Conservation (phyloP, 1,284 basidiomycete genomes). For the Trametes hirsuta region DNA sequence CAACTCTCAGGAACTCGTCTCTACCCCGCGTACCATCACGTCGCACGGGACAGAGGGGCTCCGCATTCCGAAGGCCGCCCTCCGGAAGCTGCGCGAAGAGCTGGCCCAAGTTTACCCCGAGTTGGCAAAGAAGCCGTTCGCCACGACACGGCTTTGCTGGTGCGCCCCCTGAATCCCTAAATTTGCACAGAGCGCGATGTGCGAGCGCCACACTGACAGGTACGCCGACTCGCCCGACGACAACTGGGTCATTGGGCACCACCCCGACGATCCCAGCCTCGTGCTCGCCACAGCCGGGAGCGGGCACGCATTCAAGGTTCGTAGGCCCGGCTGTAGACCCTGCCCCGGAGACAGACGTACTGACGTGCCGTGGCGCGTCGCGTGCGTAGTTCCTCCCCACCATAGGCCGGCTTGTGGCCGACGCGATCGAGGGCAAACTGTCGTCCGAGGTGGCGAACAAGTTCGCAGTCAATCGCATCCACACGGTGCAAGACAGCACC, state of each 20-base stretch:
- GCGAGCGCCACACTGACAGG: constrained; percentile 42
- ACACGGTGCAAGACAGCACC: constrained; percentile 30
- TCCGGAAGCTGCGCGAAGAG: constrained; percentile 52
- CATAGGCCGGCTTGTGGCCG: constrained; percentile 76
- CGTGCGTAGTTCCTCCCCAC: constrained; percentile 75
- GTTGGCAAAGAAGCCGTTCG: constrained; percentile 69
- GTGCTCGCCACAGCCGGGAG: constrained; percentile 78
- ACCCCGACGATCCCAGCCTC: constrained; percentile 59
- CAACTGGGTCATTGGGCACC: constrained; percentile 78
- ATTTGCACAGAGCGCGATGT: background rate
- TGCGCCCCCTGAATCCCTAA: constrained; percentile 38
- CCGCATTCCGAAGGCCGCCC: constrained; percentile 61
- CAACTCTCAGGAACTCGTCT: constrained; percentile 40
- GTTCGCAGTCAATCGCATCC: constrained; percentile 53
- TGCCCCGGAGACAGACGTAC: no score
- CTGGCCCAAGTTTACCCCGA: constrained; percentile 71
- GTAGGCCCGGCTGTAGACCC: constrained; percentile 4
- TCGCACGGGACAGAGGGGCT: constrained; percentile 61
- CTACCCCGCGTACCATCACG: constrained; percentile 66
- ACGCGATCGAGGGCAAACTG: constrained; percentile 69
- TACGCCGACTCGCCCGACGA: constrained; percentile 79
- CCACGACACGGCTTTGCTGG: constrained; percentile 82
- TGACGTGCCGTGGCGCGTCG: background rate
- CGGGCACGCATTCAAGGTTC: constrained; percentile 84
- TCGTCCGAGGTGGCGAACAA: constrained; percentile 52